These are phyloP conservation scores for Plasmodium yoelii DNA, from an alignment of 169 alveolate species.

Conservation along the genomic window DNA sequence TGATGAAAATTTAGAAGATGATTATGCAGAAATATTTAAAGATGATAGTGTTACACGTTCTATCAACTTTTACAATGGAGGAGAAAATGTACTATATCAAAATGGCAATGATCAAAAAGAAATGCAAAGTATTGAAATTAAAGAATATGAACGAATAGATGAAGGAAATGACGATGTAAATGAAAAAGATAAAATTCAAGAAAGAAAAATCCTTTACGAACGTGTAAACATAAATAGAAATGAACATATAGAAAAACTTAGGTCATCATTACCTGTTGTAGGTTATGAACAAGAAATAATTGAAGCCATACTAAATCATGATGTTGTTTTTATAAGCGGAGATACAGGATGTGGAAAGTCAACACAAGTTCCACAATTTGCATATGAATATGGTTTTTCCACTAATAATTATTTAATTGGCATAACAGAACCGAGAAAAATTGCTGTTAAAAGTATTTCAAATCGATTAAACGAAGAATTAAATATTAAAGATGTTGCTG, in stretches of 20 bases:
- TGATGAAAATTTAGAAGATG: not conserved
- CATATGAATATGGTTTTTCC: constrained; percentile 95
- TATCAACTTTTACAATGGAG: not conserved
- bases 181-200: not conserved
- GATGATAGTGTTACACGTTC: not conserved
- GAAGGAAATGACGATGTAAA: not conserved
- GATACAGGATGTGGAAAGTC: constrained; percentile 99
- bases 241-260: constrained; percentile 81
- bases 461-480: constrained; percentile 84
- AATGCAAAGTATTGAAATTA: not conserved
- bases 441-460: constrained; percentile 89
- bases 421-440: constrained; percentile 98
- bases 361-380: constrained; percentile 96
- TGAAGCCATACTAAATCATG: constrained; percentile 91
- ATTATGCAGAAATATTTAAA: not conserved
- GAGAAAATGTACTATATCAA: not conserved
- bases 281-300: constrained; percentile 94
- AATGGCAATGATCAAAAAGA: constrained; percentile 3
- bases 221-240: constrained; percentile 78
- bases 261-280: constrained; percentile 90
- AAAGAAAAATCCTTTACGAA: constrained; percentile 71
- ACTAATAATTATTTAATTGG: constrained; percentile 84
- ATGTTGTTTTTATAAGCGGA: constrained; percentile 96
- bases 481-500: constrained; percentile 77
- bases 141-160: not conserved